Evolutionary conservation across 352 stramenopile genomes (phyloP).

Genomic region (Salisapilia sapeloensis): DNA sequence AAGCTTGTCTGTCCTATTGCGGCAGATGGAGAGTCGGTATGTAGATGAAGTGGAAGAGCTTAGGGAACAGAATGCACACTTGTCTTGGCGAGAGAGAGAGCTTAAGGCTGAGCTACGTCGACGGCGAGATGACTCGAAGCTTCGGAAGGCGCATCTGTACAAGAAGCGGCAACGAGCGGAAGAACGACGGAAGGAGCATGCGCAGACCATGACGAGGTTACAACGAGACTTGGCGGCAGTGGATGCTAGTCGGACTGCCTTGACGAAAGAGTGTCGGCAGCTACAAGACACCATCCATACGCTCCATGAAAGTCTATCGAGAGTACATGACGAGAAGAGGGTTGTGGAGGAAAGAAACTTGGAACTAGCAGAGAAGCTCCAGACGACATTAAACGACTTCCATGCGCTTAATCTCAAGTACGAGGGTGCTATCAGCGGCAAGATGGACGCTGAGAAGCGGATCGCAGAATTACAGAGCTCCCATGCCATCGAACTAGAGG

Average conservation of each 20-base stretch:
- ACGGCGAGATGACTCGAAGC: slow-evolving; percentile 33
- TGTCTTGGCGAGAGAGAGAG: slow-evolving; percentile 53
- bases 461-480: slow-evolving; percentile 18
- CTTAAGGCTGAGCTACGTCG: slow-evolving; percentile 46
- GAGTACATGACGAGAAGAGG: slow-evolving; percentile 16
- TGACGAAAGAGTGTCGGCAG: slow-evolving; percentile 3
- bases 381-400: slow-evolving; percentile 42
- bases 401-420: slow-evolving; percentile 48
- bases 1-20: slow-evolving; percentile 57
- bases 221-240: slow-evolving; percentile 13
- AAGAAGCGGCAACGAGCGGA: slow-evolving; percentile 53
- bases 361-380: slow-evolving; percentile 35
- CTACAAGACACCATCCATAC: slow-evolving; percentile 9
- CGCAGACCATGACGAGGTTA: slow-evolving; percentile 22
- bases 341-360: slow-evolving; percentile 25
- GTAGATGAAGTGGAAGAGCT: slow-evolving; percentile 60
- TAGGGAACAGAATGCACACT: slow-evolving; percentile 45
- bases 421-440: slow-evolving; percentile 24
- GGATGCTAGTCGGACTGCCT: slow-evolving; percentile 3
- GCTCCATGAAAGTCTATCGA: slow-evolving; percentile 7
- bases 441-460: slow-evolving; percentile 26
- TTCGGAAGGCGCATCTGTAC: slow-evolving; percentile 47
- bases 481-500: slow-evolving; percentile 32
- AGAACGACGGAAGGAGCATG: slow-evolving; percentile 42
- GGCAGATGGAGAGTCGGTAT: slow-evolving; percentile 65